A percentile compares a stretch with the other conserved stretches of the same genome.
These are phyloP conservation scores for Chaetomidium leptoderma DNA, from an alignment of 495 filamentous ascomycete species.

Conservation along the genomic window DNA sequence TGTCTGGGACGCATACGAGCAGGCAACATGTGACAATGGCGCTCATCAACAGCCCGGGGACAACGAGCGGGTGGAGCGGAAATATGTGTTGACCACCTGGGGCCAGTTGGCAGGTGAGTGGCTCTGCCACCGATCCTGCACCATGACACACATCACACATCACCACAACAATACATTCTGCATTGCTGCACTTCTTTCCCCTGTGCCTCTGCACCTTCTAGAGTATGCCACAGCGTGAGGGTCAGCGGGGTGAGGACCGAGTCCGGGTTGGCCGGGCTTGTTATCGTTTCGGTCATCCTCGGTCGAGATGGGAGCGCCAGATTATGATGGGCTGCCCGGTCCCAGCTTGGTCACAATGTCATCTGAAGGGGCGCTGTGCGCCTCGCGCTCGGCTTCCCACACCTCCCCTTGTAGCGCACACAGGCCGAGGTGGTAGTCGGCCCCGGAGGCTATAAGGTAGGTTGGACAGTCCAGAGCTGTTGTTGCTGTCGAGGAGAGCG, in stretches of 20 bases:
- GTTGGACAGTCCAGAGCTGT: background rate
- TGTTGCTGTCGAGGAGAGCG: constrained; percentile 17
- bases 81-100: constrained; percentile 20
- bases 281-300: constrained; percentile 22
- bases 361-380: constrained; percentile 30
- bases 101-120: too few relatives aligned
- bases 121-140: too few relatives aligned
- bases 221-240: constrained; percentile 28
- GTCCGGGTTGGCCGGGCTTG: constrained; percentile 1
- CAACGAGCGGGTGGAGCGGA: constrained; percentile 31
- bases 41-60: constrained; percentile 30
- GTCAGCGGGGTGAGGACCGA: constrained; percentile 22
- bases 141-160: too few relatives aligned
- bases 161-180: too few relatives aligned
- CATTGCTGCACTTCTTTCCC: too few relatives aligned
- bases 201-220: constrained; percentile 24
- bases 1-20: constrained; percentile 27
- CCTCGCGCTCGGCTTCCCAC: constrained; percentile 33
- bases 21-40: constrained; percentile 31
- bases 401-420: constrained; percentile 27
- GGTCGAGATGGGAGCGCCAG: constrained; percentile 20
- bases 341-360: constrained; percentile 25
- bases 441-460: constrained; percentile 28
- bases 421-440: constrained; percentile 33
- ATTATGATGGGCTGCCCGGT: constrained; percentile 12